These are phyloP conservation scores for Ambispora gerdemannii DNA, from an alignment of 192 early-diverging fungal genomes.

Conservation along the genomic window DNA sequence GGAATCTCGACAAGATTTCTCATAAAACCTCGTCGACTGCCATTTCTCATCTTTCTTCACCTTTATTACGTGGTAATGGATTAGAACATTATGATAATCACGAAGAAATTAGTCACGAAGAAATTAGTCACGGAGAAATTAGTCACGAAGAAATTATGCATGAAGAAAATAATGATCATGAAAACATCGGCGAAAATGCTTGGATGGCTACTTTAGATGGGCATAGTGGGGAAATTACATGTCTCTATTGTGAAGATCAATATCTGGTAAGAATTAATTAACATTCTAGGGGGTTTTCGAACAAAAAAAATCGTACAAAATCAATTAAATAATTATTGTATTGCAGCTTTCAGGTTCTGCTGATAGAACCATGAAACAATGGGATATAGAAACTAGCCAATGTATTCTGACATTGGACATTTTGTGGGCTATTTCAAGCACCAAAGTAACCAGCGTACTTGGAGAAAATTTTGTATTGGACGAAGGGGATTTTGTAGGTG, in stretches of 20 bases:
- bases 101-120: slow-evolving; percentile 21
- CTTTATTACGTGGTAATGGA: neutral
- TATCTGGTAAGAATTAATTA: slow-evolving; percentile 46
- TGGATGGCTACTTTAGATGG: slow-evolving; percentile 45
- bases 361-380: slow-evolving; percentile 73
- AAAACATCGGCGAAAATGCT: slow-evolving; percentile 30
- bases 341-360: slow-evolving; percentile 65
- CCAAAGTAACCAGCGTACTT: slow-evolving; percentile 23
- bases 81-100: slow-evolving; percentile 14
- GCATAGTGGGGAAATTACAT: slow-evolving; percentile 45
- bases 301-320: too few relatives aligned
- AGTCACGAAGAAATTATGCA: slow-evolving; percentile 18
- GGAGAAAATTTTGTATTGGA: slow-evolving; percentile 33
- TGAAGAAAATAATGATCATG: slow-evolving; percentile 17
- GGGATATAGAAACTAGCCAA: slow-evolving; percentile 69
- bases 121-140: slow-evolving; percentile 12
- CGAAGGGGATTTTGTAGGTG: slow-evolving; percentile 58
- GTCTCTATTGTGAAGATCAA: slow-evolving; percentile 52
- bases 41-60: slow-evolving; percentile 16
- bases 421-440: slow-evolving; percentile 55
- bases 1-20: slow-evolving; percentile 17
- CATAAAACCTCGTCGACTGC: neutral
- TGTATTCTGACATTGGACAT: slow-evolving; percentile 66
- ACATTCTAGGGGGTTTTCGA: too few relatives aligned
- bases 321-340: too few relatives aligned